Evolutionary conservation across 2,329 filamentous ascomycete species (phyloP).

Genomic region (Exophiala dermatitidis): DNA sequence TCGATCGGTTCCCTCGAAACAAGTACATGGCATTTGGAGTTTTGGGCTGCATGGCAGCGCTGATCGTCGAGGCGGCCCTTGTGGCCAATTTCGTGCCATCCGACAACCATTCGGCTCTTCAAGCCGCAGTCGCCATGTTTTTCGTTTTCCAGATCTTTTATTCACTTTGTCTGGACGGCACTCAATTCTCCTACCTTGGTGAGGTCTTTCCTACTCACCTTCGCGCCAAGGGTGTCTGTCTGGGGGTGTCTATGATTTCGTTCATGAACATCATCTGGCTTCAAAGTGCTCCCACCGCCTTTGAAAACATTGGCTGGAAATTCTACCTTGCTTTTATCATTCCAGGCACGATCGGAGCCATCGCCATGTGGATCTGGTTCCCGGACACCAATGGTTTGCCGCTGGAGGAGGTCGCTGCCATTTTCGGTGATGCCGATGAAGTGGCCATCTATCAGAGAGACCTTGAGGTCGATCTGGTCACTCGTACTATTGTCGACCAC

Average conservation of each 20-base stretch:
- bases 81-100: slow-evolving; percentile 33
- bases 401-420: slow-evolving; percentile 30
- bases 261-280: slow-evolving; percentile 36
- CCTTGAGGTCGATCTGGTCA: slow-evolving; percentile 16
- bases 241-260: slow-evolving; percentile 34
- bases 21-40: slow-evolving; percentile 31
- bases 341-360: slow-evolving; percentile 22
- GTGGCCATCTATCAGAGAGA: slow-evolving; percentile 21
- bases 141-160: slow-evolving; percentile 39
- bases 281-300: slow-evolving; percentile 29
- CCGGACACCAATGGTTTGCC: slow-evolving; percentile 31
- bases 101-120: slow-evolving; percentile 29
- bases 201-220: slow-evolving; percentile 42
- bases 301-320: slow-evolving; percentile 32
- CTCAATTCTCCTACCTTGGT: slow-evolving; percentile 42
- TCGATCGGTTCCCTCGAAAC: slow-evolving; percentile 22
- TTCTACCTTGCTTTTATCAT: slow-evolving; percentile 37
- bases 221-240: slow-evolving; percentile 27
- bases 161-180: slow-evolving; percentile 41
- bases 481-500: slow-evolving; percentile 15
- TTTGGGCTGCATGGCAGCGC: slow-evolving; percentile 35
- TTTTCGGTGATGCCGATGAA: slow-evolving; percentile 26
- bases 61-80: slow-evolving; percentile 36
- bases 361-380: slow-evolving; percentile 28
- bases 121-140: slow-evolving; percentile 37